Base-by-base conservation (phyloP, 129 eudicot species). In the Tagetes patula region DNA sequence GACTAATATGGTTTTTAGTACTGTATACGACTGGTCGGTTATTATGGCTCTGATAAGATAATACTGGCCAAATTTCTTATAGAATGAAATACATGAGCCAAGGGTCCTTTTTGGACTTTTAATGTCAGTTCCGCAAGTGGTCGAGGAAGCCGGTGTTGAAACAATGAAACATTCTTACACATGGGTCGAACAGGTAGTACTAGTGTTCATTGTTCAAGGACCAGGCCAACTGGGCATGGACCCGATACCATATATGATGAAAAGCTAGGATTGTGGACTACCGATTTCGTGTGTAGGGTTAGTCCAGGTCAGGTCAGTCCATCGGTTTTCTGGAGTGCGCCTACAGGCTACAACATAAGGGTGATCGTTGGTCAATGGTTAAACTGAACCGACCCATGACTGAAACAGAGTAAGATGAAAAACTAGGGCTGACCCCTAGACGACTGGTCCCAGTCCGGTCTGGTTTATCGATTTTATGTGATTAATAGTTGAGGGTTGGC, bases 61-160 rank as follows among this genome's bases (percentile, higher is more conserved):
- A 45, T 54, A 61, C 45, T 76, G 68, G 62, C 75, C 70, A 56
- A 62, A 76, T 43, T 55, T 76, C 69, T 68, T 58, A 68, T 76
- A 67, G 61, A 53, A 76, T 40, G 31, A 67, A 55, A n/a, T 27
- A 55, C 8, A 32, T 8, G 42, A 42, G 54, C 14, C 59, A 14
- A 33, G 1, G 8, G 77, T 36, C 43, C 3, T 50, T 14, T 65
- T 11, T 38, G 4, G 14, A n/a, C 33, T 14, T 30, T 27, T 30
- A 13, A 0, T 11, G 31, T 39, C 53, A 3, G 66, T 38, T 27
- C 50, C 7, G 8, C 37, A 2, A 39, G 48, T 46, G 2, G 65
- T 48, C 31, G 40, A 40, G 69, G 14, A 55, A 20, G 27, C 40
- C 1, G 34, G 53, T 39, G 8, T 40, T 55, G 74, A 70, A 69